Evolutionary conservation across 2,329 filamentous ascomycete species (phyloP).

Genomic region (Cryphonectria naterciae): DNA sequence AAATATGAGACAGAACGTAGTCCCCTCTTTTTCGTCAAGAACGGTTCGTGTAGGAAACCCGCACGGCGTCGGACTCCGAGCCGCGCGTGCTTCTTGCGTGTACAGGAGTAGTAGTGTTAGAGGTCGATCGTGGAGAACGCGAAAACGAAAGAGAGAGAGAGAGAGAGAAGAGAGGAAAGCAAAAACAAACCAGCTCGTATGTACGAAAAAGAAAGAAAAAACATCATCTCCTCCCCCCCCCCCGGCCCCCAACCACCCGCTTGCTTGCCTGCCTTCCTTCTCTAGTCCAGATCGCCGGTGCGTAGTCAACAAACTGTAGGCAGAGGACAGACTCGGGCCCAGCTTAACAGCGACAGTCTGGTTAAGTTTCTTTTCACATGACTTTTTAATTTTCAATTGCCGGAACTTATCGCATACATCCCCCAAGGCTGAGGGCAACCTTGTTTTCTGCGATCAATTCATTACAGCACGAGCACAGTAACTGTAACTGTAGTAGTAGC

Average conservation of each 20-base stretch:
- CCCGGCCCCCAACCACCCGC: no score
- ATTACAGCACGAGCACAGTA: not conserved
- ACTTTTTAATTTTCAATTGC: not conserved
- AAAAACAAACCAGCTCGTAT: not conserved
- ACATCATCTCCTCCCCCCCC: no score
- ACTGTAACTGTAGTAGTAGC: not conserved
- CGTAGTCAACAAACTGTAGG: not conserved
- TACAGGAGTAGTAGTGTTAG: not conserved
- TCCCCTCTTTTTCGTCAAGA: not conserved
- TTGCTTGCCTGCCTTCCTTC: not conserved
- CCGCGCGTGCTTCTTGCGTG: no score
- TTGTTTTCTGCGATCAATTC: not conserved
- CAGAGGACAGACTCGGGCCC: not conserved
- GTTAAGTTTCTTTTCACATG: not conserved
- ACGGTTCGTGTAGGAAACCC: not conserved
- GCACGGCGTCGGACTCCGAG: not conserved
- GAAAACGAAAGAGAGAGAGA: not conserved
- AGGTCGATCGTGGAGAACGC: not conserved
- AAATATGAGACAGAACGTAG: not conserved
- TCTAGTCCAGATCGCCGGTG: not conserved
- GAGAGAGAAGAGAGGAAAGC: not conserved
- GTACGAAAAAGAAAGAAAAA: not conserved
- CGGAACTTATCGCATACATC: not conserved
- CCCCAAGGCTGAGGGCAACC: not conserved
- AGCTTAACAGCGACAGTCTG: not conserved